Conservation (phyloP, 2,329 filamentous ascomycete genomes). For the Fusarium devonianum region DNA sequence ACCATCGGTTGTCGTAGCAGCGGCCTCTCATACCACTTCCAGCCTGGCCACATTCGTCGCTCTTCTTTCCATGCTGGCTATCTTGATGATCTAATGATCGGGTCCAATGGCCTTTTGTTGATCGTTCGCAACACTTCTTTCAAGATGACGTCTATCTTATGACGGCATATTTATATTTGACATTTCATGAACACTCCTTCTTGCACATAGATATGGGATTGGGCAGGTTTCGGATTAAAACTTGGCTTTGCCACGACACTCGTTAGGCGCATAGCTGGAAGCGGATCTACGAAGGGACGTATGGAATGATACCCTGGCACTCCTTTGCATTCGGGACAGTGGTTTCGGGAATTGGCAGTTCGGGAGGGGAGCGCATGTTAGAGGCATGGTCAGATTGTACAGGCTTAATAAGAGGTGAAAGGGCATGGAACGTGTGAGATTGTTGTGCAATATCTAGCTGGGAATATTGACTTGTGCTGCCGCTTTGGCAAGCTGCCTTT, state of each 20-base stretch:
- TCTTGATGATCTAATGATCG: slow-evolving; percentile 35
- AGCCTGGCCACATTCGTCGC: slow-evolving; percentile 30
- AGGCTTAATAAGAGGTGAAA: slow-evolving; percentile 16
- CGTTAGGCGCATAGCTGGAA: slow-evolving; percentile 34
- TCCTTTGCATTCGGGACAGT: slow-evolving; percentile 28
- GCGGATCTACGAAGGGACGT: slow-evolving; percentile 26
- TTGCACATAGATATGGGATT: slow-evolving; percentile 16
- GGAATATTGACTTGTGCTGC: slow-evolving; percentile 20
- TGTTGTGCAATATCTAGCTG: slow-evolving; percentile 3
- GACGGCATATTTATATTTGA: slow-evolving; percentile 27
- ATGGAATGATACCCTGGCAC: slow-evolving; percentile 38
- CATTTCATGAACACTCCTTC: slow-evolving; percentile 32
- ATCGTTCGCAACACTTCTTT: slow-evolving; percentile 40
- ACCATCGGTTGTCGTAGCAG: slow-evolving; percentile 30
- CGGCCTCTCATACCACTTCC: slow-evolving; percentile 29
- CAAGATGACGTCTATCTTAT: slow-evolving; percentile 31
- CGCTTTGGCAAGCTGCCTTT: slow-evolving; percentile 17
- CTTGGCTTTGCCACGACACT: slow-evolving; percentile 34
- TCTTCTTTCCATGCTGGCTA: slow-evolving; percentile 30
- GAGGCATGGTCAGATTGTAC: too few relatives aligned
- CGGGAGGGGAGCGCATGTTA: background rate
- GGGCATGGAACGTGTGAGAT: background rate
- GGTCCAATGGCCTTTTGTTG: slow-evolving; percentile 2
- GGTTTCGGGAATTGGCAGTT: background rate
- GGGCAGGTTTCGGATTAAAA: slow-evolving; percentile 9